Evolutionary conservation across 2,329 filamentous ascomycete species (phyloP), one percentile per base, ranked within the genome.

Genomic region (Xylariaceae sp.): DNA sequence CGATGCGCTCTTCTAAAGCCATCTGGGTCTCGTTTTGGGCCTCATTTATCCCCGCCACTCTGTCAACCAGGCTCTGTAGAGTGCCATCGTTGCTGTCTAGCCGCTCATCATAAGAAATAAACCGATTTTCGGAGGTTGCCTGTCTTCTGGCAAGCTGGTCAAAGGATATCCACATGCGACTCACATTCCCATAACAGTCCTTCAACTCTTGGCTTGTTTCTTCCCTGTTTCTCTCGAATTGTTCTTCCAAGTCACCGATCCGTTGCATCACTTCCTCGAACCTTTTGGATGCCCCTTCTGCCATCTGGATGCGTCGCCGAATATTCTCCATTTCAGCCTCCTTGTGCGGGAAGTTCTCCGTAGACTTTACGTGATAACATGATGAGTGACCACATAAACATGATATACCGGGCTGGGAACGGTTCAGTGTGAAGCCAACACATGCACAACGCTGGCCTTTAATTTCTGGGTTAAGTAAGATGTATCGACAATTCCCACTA

Each of bases 361-460:
- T 68, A n/a, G 73, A 73, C 58, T 74, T 72, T 54, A 78, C 70
- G 63, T 84, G 81, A 63, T 79, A 84, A 66, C 80, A 84, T 32
- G 80, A 78, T 49, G 81, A 74, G 63, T 84, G 81, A 5, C 81
- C 81, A 60, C 81, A 84, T 47, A 81, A 75, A 61, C 81, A 84
- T 18, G 71, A 75, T 49, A 79, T 78, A 36, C 80, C 76, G 1
- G 80, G 80, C 10, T 79, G 70, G n/a, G 71, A 65, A 47, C 71
- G 73, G 65, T 81, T 83, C 53, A 79, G 74, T 4, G 76, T 76
- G 66, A 84, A 84, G 55, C 76, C 73, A 56, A 80, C 77, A 61
- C 81, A 84, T 42, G 76, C 80, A 65, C 81, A 84, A 41, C 81
- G 77, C 54, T 80, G 74, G 48, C 80, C 80, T 60, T 78, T 80